Conservation (phyloP, 331 rosid species). For the Arachis monticola region DNA sequence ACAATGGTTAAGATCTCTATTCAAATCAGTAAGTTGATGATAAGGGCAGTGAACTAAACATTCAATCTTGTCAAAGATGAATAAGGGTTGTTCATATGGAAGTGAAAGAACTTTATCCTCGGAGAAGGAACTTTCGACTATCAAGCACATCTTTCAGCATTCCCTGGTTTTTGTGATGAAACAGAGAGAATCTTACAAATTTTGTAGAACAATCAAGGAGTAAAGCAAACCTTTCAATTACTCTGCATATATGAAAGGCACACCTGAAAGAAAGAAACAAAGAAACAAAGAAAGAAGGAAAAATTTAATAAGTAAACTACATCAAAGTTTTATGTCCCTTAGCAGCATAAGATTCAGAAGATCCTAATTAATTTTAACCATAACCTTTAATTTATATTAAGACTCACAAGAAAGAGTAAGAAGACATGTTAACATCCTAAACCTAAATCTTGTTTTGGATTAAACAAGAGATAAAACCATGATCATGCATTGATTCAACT, state of each 20-base stretch:
- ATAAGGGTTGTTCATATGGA: conserved; percentile 44
- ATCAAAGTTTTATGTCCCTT: not conserved
- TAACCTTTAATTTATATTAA: not conserved
- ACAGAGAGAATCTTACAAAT: conserved; percentile 34
- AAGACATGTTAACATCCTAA: not conserved
- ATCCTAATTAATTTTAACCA: not conserved
- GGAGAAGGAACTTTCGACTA: conserved; percentile 45
- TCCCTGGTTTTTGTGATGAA: conserved; percentile 57
- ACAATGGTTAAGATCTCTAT: conserved; percentile 43
- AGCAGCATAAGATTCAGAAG: conserved; percentile 15
- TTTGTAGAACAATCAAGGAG: conserved; percentile 34
- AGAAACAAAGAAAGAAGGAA: too few relatives aligned
- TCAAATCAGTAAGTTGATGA: conserved; percentile 41
- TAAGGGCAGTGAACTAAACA: conserved; percentile 41
- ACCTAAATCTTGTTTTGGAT: conserved; percentile 1
- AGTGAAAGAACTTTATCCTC: conserved; percentile 42
- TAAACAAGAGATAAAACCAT: not conserved
- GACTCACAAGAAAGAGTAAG: conserved; percentile 4
- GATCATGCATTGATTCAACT: not conserved
- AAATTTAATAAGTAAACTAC: conserved; percentile 16
- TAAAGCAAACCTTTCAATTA: conserved; percentile 36
- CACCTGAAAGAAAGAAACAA: conserved; percentile 44
- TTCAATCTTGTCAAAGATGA: conserved; percentile 52
- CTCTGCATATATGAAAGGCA: not conserved
- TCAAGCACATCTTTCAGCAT: conserved; percentile 93